A percentile compares a stretch with the other conserved stretches of the same genome.
phyloP scores from a whole-genome alignment of 345 rosid genomes.

The Eucalyptus grandis region DNA sequence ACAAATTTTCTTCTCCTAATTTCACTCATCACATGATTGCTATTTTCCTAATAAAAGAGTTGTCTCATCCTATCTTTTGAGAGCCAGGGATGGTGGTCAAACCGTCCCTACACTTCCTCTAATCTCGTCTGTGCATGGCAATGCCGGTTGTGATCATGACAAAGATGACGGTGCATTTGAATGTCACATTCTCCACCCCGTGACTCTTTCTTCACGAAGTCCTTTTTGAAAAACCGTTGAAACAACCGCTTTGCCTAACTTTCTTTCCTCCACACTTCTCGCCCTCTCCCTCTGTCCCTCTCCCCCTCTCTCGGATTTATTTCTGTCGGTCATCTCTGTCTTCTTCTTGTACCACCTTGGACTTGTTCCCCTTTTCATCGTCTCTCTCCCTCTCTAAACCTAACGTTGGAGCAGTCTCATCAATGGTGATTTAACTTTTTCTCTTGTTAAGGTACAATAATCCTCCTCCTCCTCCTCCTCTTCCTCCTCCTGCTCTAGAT shows the following conservation, averaged over 20 bases:
- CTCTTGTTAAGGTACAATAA: neutral
- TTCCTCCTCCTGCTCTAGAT: neutral
- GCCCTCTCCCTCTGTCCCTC: neutral
- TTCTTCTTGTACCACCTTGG: neutral
- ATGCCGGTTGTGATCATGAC: neutral
- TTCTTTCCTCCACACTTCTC: neutral
- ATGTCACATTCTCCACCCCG: neutral
- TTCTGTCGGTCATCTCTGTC: neutral
- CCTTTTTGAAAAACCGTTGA: neutral
- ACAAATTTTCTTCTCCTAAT: neutral
- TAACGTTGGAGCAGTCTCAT: neutral
- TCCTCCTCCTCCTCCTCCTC: neutral
- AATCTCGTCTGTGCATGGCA: neutral
- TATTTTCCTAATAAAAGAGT: neutral
- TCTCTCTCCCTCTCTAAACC: neutral
- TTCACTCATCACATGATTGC: neutral
- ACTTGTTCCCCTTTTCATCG: neutral
- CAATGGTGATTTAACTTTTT: neutral
- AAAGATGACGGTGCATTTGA: neutral
- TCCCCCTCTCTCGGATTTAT: neutral
- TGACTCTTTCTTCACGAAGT: neutral
- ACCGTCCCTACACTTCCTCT: neutral
- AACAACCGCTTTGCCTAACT: neutral
- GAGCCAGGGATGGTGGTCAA: neutral
- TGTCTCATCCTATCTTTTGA: neutral